These are phyloP conservation scores for Amphirosellinia nigrospora DNA, from an alignment of 495 filamentous ascomycete species.

Conservation along the genomic window DNA sequence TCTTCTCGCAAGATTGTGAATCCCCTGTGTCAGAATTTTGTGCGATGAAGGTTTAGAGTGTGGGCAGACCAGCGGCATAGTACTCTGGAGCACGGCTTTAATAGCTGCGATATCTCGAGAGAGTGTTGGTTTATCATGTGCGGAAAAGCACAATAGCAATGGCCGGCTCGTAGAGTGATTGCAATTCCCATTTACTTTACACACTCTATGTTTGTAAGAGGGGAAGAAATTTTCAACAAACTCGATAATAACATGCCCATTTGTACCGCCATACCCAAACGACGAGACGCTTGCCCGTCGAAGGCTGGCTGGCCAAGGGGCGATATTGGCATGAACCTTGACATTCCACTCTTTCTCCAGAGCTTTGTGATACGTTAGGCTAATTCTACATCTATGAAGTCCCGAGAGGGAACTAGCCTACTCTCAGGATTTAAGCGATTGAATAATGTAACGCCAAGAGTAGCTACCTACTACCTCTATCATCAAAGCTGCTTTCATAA, in stretches of 20 bases:
- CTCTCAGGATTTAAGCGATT: constrained; percentile 5
- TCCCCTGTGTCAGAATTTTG: background rate
- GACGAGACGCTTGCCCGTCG: background rate
- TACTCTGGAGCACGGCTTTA: background rate
- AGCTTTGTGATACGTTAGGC: background rate
- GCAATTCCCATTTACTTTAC: background rate
- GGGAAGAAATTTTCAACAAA: background rate
- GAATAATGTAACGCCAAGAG: constrained; percentile 6
- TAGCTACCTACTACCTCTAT: background rate
- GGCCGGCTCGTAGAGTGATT: background rate
- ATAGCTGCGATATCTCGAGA: background rate
- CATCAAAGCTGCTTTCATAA: constrained; percentile 12
- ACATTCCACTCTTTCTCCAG: constrained; percentile 13
- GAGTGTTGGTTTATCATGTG: background rate
- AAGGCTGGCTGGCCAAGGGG: background rate
- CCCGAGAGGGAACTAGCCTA: background rate
- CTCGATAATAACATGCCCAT: constrained; percentile 1
- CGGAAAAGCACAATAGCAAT: background rate
- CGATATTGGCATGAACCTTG: background rate
- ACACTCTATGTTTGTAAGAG: background rate
- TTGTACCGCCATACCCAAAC: constrained; percentile 9
- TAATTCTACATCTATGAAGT: background rate
- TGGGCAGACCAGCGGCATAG: background rate
- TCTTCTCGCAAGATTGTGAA: constrained; percentile 3
- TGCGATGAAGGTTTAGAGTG: background rate